Evolutionary conservation across 1,139 yeast genomes (phyloP).

Genomic region (Blastobotrys arbuscula): DNA sequence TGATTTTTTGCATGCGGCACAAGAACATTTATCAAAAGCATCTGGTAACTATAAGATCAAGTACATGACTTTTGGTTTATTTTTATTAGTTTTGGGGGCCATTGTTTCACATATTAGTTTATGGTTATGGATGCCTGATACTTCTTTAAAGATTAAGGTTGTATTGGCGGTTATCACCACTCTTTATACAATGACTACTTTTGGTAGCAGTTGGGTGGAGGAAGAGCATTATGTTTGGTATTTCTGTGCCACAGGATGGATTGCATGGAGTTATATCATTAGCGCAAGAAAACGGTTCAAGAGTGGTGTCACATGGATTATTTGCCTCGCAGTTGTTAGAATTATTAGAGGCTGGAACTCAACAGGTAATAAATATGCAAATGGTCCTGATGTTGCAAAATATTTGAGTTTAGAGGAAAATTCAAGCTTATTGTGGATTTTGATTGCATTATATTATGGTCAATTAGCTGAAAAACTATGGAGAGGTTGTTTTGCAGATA

Average conservation of each 20-base stretch:
- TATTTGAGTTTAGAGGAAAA: conserved; percentile 22
- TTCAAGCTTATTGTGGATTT: conserved; percentile 43
- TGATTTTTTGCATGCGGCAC: conserved; percentile 45
- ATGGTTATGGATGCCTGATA: conserved; percentile 12
- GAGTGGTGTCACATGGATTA: conserved; percentile 29
- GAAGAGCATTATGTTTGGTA: conserved; percentile 98
- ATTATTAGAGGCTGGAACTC: conserved; percentile 80
- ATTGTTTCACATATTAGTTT: conserved; percentile 15
- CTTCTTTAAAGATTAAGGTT: conserved; percentile 14
- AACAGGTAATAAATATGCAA: conserved; percentile 77
- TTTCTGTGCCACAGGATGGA: conserved; percentile 51
- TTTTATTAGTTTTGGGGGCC: conserved; percentile 30
- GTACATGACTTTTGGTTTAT: conserved; percentile 47
- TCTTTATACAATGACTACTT: conserved; percentile 54
- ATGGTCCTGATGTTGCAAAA: conserved; percentile 44
- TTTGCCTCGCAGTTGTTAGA: conserved; percentile 45
- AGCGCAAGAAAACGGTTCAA: conserved; percentile 25
- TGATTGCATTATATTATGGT: conserved; percentile 42
- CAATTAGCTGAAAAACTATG: conserved; percentile 25
- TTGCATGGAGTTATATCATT: conserved; percentile 29
- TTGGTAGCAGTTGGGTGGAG: conserved; percentile 91
- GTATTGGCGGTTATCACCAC: conserved; percentile 37
- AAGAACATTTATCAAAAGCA: conserved; percentile 51
- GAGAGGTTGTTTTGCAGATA: conserved; percentile 26
- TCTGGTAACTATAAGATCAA: conserved; percentile 68